Conservation (phyloP, 495 filamentous ascomycete genomes). For the Podospora tetraspora region DNA sequence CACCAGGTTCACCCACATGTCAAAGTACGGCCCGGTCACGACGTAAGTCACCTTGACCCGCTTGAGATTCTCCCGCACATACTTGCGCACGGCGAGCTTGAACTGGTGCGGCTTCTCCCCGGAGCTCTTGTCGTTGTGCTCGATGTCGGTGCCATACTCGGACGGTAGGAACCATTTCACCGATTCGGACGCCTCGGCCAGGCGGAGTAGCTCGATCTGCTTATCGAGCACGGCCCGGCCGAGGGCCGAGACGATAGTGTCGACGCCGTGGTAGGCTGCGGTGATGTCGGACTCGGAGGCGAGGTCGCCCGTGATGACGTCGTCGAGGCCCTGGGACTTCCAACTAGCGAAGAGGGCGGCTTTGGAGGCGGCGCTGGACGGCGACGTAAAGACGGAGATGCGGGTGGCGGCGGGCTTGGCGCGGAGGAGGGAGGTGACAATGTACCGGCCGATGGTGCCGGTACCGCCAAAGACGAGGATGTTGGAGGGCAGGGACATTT, state of each 20-base stretch:
- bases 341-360: slow-evolving; percentile 45
- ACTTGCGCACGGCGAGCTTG: slow-evolving; percentile 61
- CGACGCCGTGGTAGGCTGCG: slow-evolving; percentile 52
- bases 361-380: slow-evolving; percentile 43
- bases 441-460: slow-evolving; percentile 61
- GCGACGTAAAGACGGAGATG: slow-evolving; percentile 60
- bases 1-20: slow-evolving; percentile 52
- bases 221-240: slow-evolving; percentile 53
- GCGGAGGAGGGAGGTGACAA: slow-evolving; percentile 53
- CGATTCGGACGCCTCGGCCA: slow-evolving; percentile 49
- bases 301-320: slow-evolving; percentile 57
- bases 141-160: slow-evolving; percentile 72
- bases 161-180: slow-evolving; percentile 67
- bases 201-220: slow-evolving; percentile 54
- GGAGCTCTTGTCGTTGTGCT: slow-evolving; percentile 52
- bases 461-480: slow-evolving; percentile 68
- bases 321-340: slow-evolving; percentile 43
- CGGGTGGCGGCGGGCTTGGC: slow-evolving; percentile 46
- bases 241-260: slow-evolving; percentile 62
- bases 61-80: slow-evolving; percentile 46
- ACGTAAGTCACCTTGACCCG: slow-evolving; percentile 61
- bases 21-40: slow-evolving; percentile 65
- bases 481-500: slow-evolving; percentile 40
- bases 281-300: slow-evolving; percentile 47
- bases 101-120: slow-evolving; percentile 63